phyloP scores from a whole-genome alignment of 306 rosid genomes.

The Glycine latifolia region DNA sequence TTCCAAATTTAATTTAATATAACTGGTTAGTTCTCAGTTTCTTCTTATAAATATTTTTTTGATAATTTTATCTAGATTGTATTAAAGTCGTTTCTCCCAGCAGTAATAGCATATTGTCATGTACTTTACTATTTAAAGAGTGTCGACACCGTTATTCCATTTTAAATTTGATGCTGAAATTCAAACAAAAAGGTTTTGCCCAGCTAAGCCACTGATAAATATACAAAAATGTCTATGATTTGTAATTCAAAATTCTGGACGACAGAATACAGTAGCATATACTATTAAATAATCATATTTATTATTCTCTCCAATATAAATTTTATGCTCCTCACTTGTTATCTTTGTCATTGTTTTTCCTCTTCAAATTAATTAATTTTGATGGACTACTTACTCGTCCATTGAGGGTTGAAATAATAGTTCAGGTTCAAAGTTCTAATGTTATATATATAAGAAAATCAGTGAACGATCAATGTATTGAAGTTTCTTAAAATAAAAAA shows the following conservation, averaged over 20 bases:
- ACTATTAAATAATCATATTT: background rate
- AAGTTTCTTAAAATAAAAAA: conserved; percentile 26
- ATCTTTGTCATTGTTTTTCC: background rate
- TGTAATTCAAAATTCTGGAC: conserved; percentile 3
- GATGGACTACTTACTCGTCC: conserved; percentile 20
- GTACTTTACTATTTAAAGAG: background rate
- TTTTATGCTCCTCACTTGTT: conserved; percentile 1
- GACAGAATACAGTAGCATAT: background rate
- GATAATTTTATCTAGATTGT: background rate
- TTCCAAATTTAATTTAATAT: background rate
- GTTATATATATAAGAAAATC: conserved; percentile 24
- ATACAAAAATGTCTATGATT: conserved; percentile 1
- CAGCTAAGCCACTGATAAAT: background rate
- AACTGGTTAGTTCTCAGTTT: too few relatives aligned
- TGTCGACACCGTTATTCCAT: background rate
- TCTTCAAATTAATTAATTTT: background rate
- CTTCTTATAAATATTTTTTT: background rate
- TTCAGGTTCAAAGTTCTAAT: conserved; percentile 36
- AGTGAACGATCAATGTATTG: conserved; percentile 43
- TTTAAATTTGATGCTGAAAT: conserved; percentile 39
- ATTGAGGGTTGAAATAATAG: background rate
- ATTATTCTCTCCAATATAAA: background rate
- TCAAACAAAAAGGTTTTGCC: background rate
- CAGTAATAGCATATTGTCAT: background rate
- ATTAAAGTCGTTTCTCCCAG: background rate